Percentiles rank a stretch among this genome's conserved stretches.
These are phyloP conservation scores for Tephrocybe sp. DNA, from an alignment of 768 basidiomycete genomes.

Conservation along the genomic window DNA sequence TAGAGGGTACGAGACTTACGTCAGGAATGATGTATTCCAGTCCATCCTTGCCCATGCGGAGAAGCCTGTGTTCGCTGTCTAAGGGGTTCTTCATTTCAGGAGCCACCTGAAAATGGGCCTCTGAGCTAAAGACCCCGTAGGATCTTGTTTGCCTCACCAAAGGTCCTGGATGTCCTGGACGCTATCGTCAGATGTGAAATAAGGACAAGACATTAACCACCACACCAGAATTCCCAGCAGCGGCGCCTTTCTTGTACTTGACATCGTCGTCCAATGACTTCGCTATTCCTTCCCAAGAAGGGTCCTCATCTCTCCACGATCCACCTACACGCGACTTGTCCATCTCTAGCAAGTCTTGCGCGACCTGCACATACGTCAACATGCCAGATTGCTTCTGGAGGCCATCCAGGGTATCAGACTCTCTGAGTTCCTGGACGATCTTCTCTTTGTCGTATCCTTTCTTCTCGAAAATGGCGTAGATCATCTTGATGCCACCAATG, in stretches of 20 bases:
- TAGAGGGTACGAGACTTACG: neutral
- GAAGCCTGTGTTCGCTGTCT: neutral
- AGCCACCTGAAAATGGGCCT: neutral
- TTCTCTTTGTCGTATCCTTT: slow-evolving; percentile 11
- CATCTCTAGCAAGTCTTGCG: neutral
- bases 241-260: neutral
- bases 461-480: slow-evolving; percentile 16
- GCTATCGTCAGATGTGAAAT: neutral
- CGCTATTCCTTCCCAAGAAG: neutral
- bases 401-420: neutral
- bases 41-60: neutral
- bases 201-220: neutral
- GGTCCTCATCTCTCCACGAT: slow-evolving; percentile 5
- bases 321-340: neutral
- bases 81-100: neutral
- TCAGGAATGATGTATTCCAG: neutral
- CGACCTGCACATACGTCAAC: neutral
- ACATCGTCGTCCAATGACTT: neutral
- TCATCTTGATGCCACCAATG: slow-evolving; percentile 11
- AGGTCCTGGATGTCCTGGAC: neutral
- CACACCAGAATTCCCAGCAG: neutral
- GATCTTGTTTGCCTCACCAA: neutral
- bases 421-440: slow-evolving; percentile 11
- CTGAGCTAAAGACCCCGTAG: neutral
- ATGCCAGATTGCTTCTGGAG: neutral